Evolutionary conservation across 2,329 filamentous ascomycete genomes (phyloP).

Genomic region (Penicillium brasilianum): DNA sequence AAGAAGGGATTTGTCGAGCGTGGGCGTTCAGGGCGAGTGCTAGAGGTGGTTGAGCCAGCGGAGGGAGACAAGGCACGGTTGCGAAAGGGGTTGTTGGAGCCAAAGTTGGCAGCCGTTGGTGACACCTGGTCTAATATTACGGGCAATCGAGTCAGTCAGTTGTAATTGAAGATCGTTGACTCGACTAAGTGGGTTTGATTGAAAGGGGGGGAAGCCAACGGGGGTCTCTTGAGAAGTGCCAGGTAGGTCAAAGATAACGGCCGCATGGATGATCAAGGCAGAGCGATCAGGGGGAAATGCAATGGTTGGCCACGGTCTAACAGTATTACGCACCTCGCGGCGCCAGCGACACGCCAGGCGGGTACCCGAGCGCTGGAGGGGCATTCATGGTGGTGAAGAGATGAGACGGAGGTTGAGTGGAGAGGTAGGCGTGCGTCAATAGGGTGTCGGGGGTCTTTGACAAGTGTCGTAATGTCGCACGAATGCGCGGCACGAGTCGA

Average conservation of each 20-base stretch:
- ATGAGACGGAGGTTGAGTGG: slow-evolving; percentile 30
- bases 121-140: slow-evolving; percentile 39
- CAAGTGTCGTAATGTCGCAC: slow-evolving; percentile 24
- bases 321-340: slow-evolving; percentile 41
- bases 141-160: slow-evolving; percentile 12
- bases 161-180: not conserved
- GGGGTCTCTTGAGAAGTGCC: slow-evolving; percentile 2
- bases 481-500: slow-evolving; percentile 13
- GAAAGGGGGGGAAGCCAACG: not conserved
- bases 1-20: slow-evolving; percentile 68
- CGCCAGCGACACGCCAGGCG: slow-evolving; percentile 40
- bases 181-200: not conserved
- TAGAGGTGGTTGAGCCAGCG: slow-evolving; percentile 36
- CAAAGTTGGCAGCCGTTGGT: slow-evolving; percentile 43
- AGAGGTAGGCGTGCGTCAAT: slow-evolving; percentile 24
- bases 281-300: slow-evolving; percentile 18
- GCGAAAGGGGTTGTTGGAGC: slow-evolving; percentile 58
- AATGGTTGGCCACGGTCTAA: slow-evolving; percentile 5
- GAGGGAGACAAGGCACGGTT: slow-evolving; percentile 52
- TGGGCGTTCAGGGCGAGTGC: slow-evolving; percentile 50
- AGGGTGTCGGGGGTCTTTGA: slow-evolving; percentile 7
- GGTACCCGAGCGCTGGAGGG: slow-evolving; percentile 39
- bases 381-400: slow-evolving; percentile 38
- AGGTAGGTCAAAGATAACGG: slow-evolving; percentile 7
- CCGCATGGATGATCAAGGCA: slow-evolving; percentile 4